Conservation (phyloP, 345 rosid species). For the Isatis tinctoria region DNA sequence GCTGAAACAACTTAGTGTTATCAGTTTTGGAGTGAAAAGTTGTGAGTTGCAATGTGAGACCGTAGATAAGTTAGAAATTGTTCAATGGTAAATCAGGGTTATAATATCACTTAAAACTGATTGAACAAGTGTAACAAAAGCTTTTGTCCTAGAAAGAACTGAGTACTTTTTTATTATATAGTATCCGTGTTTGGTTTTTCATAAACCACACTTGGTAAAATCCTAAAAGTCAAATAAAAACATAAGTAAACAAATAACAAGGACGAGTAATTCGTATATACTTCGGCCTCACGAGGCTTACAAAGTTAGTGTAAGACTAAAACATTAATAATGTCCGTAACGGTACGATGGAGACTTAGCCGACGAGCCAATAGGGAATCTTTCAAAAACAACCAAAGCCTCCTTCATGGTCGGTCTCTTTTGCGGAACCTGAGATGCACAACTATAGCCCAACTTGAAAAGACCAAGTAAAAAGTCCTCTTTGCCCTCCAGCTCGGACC, state of each 20-base stretch:
- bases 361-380: slow-evolving; percentile 43
- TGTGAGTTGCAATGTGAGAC: too few relatives aligned
- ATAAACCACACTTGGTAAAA: background rate
- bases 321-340: slow-evolving; percentile 19
- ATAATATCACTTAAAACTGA: too few relatives aligned
- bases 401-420: slow-evolving; percentile 93
- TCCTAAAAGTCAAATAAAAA: slow-evolving; percentile 1
- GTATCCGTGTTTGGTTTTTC: too few relatives aligned
- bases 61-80: too few relatives aligned
- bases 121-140: too few relatives aligned
- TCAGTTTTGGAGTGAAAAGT: too few relatives aligned
- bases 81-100: too few relatives aligned
- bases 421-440: slow-evolving; percentile 83
- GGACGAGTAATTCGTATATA: slow-evolving; percentile 21
- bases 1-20: too few relatives aligned
- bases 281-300: slow-evolving; percentile 4
- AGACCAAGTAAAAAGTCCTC: slow-evolving; percentile 74
- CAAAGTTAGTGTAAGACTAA: slow-evolving; percentile 15
- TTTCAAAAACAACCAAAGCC: slow-evolving; percentile 63
- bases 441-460: slow-evolving; percentile 72
- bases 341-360: slow-evolving; percentile 28
- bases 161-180: too few relatives aligned
- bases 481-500: slow-evolving; percentile 72
- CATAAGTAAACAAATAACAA: background rate
- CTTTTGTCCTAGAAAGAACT: too few relatives aligned